Base-by-base conservation (phyloP, 169 alveolate genomes). In the Eimeria brunetti region DNA sequence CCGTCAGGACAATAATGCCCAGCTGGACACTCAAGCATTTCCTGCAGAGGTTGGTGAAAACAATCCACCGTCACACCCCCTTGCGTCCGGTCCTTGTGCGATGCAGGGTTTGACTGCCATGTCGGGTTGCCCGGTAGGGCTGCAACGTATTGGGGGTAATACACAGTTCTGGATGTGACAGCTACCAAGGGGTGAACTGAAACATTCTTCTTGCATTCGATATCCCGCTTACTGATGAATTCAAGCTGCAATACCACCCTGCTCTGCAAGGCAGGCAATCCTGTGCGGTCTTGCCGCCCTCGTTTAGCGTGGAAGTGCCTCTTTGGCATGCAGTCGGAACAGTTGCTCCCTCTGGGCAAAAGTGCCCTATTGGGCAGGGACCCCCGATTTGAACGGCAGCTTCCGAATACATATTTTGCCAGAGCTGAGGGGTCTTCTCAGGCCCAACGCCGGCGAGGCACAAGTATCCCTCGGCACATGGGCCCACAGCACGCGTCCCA, bases 351-450 rank as follows among this genome's bases (percentile, higher is more conserved):
- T 89, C 96, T 44, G 91, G 97, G 69, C 98, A 97, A 89, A 96
- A 97, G 64, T 80, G 81, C n/a, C 98, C 97, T 38, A 94, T 94
- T 38, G 98, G 97, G 80, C 98, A 97, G 2, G 95, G 88, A 14
- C 80, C 91, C n/a, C 95, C 95, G 53, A 92, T 73, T 67, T 92
- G 95, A 7, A 92, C 78, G 16, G 91, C 91, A 2, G 91, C 62
- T 36, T 80, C 36, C 38, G 78, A 58, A 58, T 85, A 85, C 80
- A 58, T 22, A 38, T 85, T 60, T 14, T 85, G 91, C 91, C 91
- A 85, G 36, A 85, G 91, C 5, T 24, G 30, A 38, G 91, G 91
- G 22, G 91, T 33, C 24, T 12, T 56, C 4, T 46, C n/a, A 30
- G 91, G 91, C n/a, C 91, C 91, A 67, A 85, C 91, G 56, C 91